Evolutionary conservation across 352 stramenopile species (phyloP), one percentile per base, ranked within the genome.

Genomic region (Globisporangium okanoganense): DNA sequence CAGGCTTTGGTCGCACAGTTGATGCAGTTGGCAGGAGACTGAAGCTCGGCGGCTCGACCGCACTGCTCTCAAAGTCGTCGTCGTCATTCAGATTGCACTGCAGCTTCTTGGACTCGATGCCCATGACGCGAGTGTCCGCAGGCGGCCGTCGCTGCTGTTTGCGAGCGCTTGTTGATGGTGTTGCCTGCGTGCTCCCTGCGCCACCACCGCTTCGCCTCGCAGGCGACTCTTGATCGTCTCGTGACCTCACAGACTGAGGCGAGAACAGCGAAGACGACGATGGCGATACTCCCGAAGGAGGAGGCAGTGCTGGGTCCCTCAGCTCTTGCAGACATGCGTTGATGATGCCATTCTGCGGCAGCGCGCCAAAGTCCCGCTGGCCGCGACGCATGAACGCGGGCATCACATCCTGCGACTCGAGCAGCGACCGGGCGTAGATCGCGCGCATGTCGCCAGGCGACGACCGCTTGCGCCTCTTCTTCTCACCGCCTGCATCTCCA

Each of bases 381-480:
- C 69, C 75, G 4, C 79, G 70, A 64, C 73, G 73, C 16, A 71
- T 36, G 43, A 83, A 72, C 22, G 33, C 55, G 44, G 71, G 72
- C 20, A 70, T 50, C 38, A 48, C 71, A 25, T 60, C 56, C 24
- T 71, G 82, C 14, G 84, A 90, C 24, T 90, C 79, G n/a, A 85
- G 69, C 22, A 94, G 49, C 2, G 84, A 86, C 0, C 70, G 70
- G 10, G 82, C 80, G 60, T 94, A 94, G 49, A 94, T 90, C 25
- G 84, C 82, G 5, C 82, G 82, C 83, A 92, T 92, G 27, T 89
- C 69, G 1, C 74, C 76, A 47, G 48, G 64, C 43, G 66, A 79
- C 58, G 45, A 70, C 71, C 54, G 62, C 48, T 62, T 72, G 62
- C 65, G 70, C 67, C 58, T 62, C 41, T 56, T 67, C 7, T 56